phyloP scores from a whole-genome alignment of 805 yeast species.

The Starmera dryadoides region DNA sequence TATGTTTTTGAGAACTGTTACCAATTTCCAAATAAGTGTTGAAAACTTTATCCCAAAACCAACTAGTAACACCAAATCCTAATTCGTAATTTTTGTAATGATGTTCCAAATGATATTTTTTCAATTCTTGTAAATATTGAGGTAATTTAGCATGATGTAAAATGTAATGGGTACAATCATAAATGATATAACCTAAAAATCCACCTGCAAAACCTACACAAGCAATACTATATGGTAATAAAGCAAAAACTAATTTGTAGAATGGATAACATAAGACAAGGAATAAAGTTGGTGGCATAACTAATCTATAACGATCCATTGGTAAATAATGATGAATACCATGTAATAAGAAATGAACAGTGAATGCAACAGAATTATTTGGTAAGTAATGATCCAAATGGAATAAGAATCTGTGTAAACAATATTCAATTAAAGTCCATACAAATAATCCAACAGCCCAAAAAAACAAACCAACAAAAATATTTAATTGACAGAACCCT shows the following conservation, averaged over 20 bases:
- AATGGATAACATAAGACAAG: conserved; percentile 69
- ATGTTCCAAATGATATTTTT: conserved; percentile 92
- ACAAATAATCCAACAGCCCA: conserved; percentile 79
- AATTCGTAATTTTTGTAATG: conserved; percentile 95
- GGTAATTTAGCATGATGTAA: conserved; percentile 89
- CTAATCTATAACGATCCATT: conserved; percentile 90
- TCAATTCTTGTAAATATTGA: conserved; percentile 62
- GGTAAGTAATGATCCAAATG: conserved; percentile 88
- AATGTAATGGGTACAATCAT: conserved; percentile 91
- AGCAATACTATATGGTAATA: conserved; percentile 79
- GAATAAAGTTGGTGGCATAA: conserved; percentile 92
- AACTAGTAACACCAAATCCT: conserved; percentile 94
- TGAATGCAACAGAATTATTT: conserved; percentile 62
- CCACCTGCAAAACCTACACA: conserved; percentile 96
- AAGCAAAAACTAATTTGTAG: conserved; percentile 64
- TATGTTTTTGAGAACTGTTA: conserved; percentile 10
- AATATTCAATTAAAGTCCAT: conserved; percentile 91
- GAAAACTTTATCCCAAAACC: conserved; percentile 91
- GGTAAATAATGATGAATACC: conserved; percentile 98
- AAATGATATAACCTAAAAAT: conserved; percentile 83
- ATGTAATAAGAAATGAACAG: conserved; percentile 84
- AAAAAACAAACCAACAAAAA: conserved; percentile 40
- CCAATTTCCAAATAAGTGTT: conserved; percentile 60
- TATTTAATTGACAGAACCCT: conserved; percentile 45
- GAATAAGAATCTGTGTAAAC: conserved; percentile 84